Evolutionary conservation across 2,329 filamentous ascomycete genomes (phyloP).

Genomic region (Chaetomiaceae sp.): DNA sequence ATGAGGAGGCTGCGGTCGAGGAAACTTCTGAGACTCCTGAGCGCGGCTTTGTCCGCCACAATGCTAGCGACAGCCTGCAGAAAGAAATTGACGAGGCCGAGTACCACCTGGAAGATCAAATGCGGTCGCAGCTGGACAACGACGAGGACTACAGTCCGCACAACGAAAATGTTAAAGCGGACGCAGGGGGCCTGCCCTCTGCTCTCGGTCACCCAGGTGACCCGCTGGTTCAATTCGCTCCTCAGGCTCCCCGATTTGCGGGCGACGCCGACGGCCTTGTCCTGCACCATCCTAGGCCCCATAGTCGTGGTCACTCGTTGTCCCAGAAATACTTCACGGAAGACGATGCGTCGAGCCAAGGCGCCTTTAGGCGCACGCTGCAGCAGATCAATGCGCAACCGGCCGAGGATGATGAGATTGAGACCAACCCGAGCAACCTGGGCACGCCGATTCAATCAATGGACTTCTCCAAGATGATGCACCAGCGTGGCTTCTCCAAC

Average conservation of each 20-base stretch:
- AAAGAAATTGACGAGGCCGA: conserved; percentile 80
- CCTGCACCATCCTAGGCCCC: conserved; percentile 66
- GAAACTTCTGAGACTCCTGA: conserved; percentile 48
- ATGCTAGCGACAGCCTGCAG: conserved; percentile 71
- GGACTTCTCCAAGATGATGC: conserved; percentile 42
- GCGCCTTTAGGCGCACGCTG: conserved; percentile 36
- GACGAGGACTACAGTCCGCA: conserved; percentile 66
- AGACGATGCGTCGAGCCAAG: conserved; percentile 41
- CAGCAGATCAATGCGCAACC: conserved; percentile 34
- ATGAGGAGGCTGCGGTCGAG: conserved; percentile 53
- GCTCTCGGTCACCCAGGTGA: conserved; percentile 35
- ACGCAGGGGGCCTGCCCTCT: conserved; percentile 24
- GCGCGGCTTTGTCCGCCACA: conserved; percentile 50
- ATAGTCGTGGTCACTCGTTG: conserved; percentile 65
- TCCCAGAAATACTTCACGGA: conserved; percentile 60
- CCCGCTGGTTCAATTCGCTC: conserved; percentile 41
- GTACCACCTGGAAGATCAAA: conserved; percentile 74
- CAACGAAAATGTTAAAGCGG: conserved; percentile 34
- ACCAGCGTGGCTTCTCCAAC: conserved; percentile 50
- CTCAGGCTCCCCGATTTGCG: conserved; percentile 45
- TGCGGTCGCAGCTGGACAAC: conserved; percentile 71
- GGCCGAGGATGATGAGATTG: conserved; percentile 59
- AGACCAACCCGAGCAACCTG: conserved; percentile 67
- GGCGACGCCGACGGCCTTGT: conserved; percentile 49
- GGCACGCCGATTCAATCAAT: conserved; percentile 55